These are phyloP conservation scores for Colletotrichum spinosum DNA, from an alignment of 2,329 filamentous ascomycete genomes.

Conservation along the genomic window DNA sequence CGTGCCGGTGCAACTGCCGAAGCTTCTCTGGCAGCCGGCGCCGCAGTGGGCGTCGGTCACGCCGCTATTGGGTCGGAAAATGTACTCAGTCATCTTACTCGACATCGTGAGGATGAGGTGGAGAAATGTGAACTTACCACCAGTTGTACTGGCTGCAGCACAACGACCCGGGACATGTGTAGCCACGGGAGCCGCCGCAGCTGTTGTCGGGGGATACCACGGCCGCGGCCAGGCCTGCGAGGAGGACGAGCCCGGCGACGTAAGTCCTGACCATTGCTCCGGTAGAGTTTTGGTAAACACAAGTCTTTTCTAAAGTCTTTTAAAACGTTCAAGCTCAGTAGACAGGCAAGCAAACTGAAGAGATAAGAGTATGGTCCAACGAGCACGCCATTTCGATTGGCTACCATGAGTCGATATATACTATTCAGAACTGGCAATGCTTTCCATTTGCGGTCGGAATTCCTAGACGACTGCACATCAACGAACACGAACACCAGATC, in stretches of 20 bases:
- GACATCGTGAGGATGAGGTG: not conserved
- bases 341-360: too few relatives aligned
- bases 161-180: conserved; percentile 47
- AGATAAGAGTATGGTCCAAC: too few relatives aligned
- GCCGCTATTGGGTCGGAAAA: not conserved
- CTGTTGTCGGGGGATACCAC: conserved; percentile 46
- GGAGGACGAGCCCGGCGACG: not conserved
- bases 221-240: not conserved
- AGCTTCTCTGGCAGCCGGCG: conserved; percentile 24
- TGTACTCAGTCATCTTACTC: not conserved
- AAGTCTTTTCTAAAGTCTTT: too few relatives aligned
- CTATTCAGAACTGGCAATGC: too few relatives aligned
- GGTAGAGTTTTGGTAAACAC: too few relatives aligned
- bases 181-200: conserved; percentile 52
- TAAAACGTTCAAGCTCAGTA: too few relatives aligned
- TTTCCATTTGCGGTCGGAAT: too few relatives aligned
- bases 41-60: conserved; percentile 18
- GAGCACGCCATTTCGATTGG: too few relatives aligned
- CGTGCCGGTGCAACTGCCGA: conserved; percentile 17
- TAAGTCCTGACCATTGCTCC: conserved; percentile 2
- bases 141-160: conserved; percentile 30
- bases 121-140: conserved; percentile 12
- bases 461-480: too few relatives aligned
- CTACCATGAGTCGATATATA: too few relatives aligned
- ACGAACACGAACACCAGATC: too few relatives aligned